A percentile compares a stretch with the other conserved stretches of the same genome.
These are phyloP conservation scores for Fusarium floridanum DNA, from an alignment of 2,329 filamentous ascomycete species.

Conservation along the genomic window DNA sequence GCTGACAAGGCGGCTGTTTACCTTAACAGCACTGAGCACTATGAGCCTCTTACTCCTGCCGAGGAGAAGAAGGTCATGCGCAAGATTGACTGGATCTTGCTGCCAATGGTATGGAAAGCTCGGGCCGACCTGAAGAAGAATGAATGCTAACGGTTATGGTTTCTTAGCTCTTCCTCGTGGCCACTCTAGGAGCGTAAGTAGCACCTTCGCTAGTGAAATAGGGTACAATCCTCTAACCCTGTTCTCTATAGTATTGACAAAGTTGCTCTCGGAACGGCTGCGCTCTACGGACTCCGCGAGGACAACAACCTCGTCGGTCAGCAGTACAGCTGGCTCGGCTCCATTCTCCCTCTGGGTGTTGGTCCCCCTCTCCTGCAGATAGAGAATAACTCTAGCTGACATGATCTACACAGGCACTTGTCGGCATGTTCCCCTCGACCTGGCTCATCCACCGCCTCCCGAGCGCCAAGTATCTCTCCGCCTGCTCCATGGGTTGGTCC, in stretches of 20 bases:
- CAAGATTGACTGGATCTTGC: slow-evolving; percentile 7
- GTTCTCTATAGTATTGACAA: slow-evolving; percentile 9
- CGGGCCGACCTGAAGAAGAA: neutral
- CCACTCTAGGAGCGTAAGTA: slow-evolving; percentile 14
- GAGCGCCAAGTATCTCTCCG: slow-evolving; percentile 16
- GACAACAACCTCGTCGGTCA: slow-evolving; percentile 20
- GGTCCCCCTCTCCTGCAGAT: neutral
- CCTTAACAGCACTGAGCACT: slow-evolving; percentile 4
- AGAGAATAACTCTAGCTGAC: neutral
- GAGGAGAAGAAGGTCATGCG: slow-evolving; percentile 15
- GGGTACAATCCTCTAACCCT: neutral
- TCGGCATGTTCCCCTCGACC: slow-evolving; percentile 17
- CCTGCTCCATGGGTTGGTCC: slow-evolving; percentile 20
- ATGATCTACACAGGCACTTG: neutral
- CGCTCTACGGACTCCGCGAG: slow-evolving; percentile 17
- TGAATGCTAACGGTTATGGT: neutral
- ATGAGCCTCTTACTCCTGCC: slow-evolving; percentile 9
- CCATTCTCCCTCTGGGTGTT: slow-evolving; percentile 16
- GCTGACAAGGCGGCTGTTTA: slow-evolving; percentile 13
- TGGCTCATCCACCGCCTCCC: slow-evolving; percentile 22
- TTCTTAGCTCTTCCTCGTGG: slow-evolving; percentile 9
- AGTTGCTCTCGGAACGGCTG: slow-evolving; percentile 13
- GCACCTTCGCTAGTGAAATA: neutral
- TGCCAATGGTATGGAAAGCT: neutral
- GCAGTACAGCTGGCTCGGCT: slow-evolving; percentile 25